Conservation (phyloP, 2,329 filamentous ascomycete genomes). For the Paramyrothecium roridum region DNA sequence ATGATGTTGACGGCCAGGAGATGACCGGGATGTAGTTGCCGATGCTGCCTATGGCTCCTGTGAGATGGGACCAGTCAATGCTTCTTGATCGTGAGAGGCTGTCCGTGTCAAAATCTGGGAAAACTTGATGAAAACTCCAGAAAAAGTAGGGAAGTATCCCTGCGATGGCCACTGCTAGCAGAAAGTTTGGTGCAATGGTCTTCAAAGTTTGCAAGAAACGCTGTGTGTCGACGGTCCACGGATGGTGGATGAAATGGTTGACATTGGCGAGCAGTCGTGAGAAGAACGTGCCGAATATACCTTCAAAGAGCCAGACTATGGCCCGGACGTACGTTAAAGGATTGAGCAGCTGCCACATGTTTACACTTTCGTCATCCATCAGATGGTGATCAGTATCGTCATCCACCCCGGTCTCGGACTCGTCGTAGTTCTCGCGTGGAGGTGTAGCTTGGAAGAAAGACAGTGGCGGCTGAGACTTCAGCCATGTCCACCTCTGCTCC, state of each 20-base stretch:
- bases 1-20: constrained; percentile 20
- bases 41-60: constrained; percentile 12
- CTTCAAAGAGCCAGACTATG: constrained; percentile 17
- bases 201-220: background rate
- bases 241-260: background rate
- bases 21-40: constrained; percentile 19
- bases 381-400: constrained; percentile 6
- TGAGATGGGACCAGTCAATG: constrained; percentile 10
- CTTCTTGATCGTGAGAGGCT: background rate
- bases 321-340: constrained; percentile 26
- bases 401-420: constrained; percentile 8
- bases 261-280: background rate
- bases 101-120: too few species aligned
- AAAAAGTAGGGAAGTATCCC: too few species aligned
- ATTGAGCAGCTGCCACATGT: constrained; percentile 23
- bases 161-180: too few species aligned
- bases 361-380: constrained; percentile 2
- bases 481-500: constrained; percentile 15
- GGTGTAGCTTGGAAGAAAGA: constrained; percentile 2
- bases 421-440: constrained; percentile 3
- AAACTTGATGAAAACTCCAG: too few species aligned
- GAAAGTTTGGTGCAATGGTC: too few species aligned
- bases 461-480: constrained; percentile 16
- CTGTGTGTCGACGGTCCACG: background rate
- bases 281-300: constrained; percentile 6